phyloP scores from a whole-genome alignment of 2,329 filamentous ascomycete genomes.

The Colletotrichum tabaci region DNA sequence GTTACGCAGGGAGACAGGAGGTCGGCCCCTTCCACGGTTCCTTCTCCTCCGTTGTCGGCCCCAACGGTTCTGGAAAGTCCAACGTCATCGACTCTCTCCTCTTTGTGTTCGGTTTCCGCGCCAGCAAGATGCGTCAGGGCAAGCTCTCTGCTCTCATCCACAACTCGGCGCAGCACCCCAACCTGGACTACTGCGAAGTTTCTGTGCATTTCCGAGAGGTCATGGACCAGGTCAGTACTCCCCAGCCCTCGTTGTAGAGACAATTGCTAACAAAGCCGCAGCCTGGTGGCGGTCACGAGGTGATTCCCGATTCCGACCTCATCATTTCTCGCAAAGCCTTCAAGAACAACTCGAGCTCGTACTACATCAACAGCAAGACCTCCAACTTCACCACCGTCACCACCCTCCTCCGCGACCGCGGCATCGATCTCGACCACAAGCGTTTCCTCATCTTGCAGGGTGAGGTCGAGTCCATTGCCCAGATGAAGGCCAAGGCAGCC shows the following conservation, averaged over 20 bases:
- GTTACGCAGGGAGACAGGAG: conserved; percentile 94
- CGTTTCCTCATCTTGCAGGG: conserved; percentile 97
- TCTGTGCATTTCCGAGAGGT: conserved; percentile 98
- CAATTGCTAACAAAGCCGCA: conserved; percentile 52
- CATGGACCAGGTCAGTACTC: conserved; percentile 77
- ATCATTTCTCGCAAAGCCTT: conserved; percentile 94
- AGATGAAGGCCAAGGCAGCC: conserved; percentile 97
- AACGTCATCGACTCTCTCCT: conserved; percentile 98
- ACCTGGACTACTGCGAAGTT: conserved; percentile 93
- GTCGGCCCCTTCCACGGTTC: conserved; percentile 97
- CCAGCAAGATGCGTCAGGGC: conserved; percentile 99
- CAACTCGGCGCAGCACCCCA: conserved; percentile 89
- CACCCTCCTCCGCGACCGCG: conserved; percentile 85
- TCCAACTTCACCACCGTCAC: conserved; percentile 96
- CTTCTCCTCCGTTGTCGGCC: conserved; percentile 97
- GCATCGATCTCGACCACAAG: conserved; percentile 97
- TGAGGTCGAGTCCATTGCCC: conserved; percentile 97
- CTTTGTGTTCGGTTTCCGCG: conserved; percentile 99
- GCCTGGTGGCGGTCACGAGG: conserved; percentile 78
- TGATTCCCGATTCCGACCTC: conserved; percentile 87
- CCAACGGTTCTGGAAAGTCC: conserved; percentile 98
- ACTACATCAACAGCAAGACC: conserved; percentile 92
- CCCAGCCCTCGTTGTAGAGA: not conserved
- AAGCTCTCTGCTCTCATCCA: conserved; percentile 98
- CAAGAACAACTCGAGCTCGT: conserved; percentile 98